phyloP scores from a whole-genome alignment of 805 yeast genomes.

The Candida yuanshanica region DNA sequence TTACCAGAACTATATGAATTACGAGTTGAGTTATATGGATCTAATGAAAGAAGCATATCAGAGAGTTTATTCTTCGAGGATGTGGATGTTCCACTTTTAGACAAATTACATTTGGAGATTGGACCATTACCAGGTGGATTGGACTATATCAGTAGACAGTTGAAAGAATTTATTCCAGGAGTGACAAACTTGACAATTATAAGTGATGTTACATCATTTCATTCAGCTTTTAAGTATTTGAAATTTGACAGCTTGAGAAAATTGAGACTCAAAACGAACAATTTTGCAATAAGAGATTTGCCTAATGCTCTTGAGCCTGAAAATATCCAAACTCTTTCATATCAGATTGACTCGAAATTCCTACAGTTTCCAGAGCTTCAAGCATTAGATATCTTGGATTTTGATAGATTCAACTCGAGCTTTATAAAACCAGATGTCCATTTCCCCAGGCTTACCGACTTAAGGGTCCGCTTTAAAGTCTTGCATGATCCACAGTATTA shows the following conservation, averaged over 20 bases:
- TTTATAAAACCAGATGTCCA: conserved; percentile 1
- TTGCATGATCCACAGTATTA: conserved; percentile 7
- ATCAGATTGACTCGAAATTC: background rate
- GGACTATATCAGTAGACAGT: conserved; percentile 1
- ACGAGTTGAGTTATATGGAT: conserved; percentile 14
- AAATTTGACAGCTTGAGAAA: conserved; percentile 3
- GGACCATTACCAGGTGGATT: conserved; percentile 4
- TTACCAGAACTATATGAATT: conserved; percentile 12
- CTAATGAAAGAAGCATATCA: conserved; percentile 12
- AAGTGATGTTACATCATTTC: background rate
- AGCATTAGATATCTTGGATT: conserved; percentile 6
- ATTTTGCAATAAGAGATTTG: background rate
- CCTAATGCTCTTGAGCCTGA: background rate
- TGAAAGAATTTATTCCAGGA: background rate
- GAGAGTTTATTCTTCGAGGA: conserved; percentile 12
- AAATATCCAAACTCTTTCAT: no score
- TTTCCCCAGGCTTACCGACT: conserved; percentile 7
- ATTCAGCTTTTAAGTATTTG: conserved; percentile 1
- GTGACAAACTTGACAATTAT: conserved; percentile 2
- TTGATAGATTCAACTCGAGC: conserved; percentile 11
- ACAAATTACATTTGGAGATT: conserved; percentile 1
- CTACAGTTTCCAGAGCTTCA: conserved; percentile 8
- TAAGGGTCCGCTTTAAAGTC: conserved; percentile 2
- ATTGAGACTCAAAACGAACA: conserved; percentile 5
- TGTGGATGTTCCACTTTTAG: conserved; percentile 4